These are phyloP conservation scores for Sisymbrium altissimum DNA, from an alignment of 345 rosid species.

Conservation along the genomic window DNA sequence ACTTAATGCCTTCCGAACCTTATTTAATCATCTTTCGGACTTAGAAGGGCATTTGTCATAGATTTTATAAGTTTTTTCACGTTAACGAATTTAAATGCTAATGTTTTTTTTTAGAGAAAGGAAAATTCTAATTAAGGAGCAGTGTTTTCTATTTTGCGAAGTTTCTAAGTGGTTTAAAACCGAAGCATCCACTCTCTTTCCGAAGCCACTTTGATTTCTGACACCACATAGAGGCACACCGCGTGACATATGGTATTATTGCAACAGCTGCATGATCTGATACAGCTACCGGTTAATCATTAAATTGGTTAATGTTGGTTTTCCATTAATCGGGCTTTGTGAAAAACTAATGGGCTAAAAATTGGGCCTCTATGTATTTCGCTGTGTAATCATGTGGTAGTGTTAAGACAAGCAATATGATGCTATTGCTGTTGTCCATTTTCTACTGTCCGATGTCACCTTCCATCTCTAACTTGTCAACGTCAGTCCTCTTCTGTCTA, in stretches of 20 bases:
- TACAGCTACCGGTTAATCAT: not conserved
- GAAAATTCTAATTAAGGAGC: too few relatives aligned
- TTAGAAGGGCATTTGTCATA: not conserved
- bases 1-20: not conserved
- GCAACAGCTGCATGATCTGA: not conserved
- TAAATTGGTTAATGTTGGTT: not conserved
- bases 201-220: not conserved
- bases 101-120: too few relatives aligned
- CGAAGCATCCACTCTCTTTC: not conserved
- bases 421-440: not conserved
- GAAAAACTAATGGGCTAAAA: not conserved
- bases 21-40: not conserved
- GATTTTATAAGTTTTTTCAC: not conserved
- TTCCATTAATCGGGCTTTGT: not conserved
- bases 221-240: not conserved
- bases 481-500: not conserved
- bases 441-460: not conserved
- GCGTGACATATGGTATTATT: not conserved
- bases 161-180: not conserved
- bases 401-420: not conserved
- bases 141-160: not conserved
- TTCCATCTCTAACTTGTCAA: not conserved
- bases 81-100: too few relatives aligned
- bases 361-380: not conserved
- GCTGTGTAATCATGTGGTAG: not conserved